Evolutionary conservation across 208 protist genomes (phyloP), one percentile per base, ranked within the genome.

Genomic region (Leishmania mexicana): DNA sequence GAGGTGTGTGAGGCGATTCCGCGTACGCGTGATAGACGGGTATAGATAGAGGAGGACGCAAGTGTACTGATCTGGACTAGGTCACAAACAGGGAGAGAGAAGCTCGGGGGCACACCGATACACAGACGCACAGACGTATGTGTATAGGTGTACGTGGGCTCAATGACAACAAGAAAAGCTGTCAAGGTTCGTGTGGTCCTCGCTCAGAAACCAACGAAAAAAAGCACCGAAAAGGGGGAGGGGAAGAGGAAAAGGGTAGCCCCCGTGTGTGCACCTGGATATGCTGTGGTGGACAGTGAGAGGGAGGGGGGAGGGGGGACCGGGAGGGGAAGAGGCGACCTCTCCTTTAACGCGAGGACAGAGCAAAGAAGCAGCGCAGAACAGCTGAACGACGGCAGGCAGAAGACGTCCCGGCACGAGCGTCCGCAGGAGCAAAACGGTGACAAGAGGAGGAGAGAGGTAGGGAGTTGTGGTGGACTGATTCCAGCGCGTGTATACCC

Each of bases 1-100:
- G 77, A 80, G 64, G 53, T 76, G 35, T 31, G 17, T 21, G 40
- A 31, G 24, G 15, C 11, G 24, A 67, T 45, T 35, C 11, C 64
- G 4, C 31, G 64, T n/a, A 8, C 51, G 51, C 2, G 31, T n/a
- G 64, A 21, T 19, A 40, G 15, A 75, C n/a, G 76, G 68, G 71
- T 58, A 79, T 45, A 85, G 28, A 76, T 8, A 80, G 45, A 79
- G 24, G 76, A 54, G 28, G 38, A 58, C 7, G 58, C 57, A 62
- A 24, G 57, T 31, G 57, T 62, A 62, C 57, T 31, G 57, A 62
- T 6, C 24, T 62, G 57, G 24, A 0, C 17, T 4, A 62, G 8
- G 13, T 24, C 57, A 62, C 38, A 5, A 0, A 21, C n/a, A 57
- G 71, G n/a, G 45, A n/a, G 21, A 49, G 28, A 31, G 57, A 62